Evolutionary conservation across 1,284 basidiomycete genomes (phyloP).

Genomic region (Ustilago bromivora): DNA sequence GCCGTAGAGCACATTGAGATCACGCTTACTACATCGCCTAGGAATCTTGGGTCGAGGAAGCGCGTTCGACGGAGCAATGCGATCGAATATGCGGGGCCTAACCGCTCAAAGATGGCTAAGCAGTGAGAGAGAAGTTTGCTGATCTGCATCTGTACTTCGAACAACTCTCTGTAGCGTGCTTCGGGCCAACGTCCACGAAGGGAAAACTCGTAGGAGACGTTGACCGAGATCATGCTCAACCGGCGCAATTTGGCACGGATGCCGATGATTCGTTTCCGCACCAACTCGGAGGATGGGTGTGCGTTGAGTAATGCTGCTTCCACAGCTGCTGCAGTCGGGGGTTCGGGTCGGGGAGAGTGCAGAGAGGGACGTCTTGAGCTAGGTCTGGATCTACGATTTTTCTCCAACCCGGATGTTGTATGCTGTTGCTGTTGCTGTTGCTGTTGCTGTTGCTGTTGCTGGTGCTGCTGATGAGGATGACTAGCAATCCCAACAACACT

Average conservation of each 20-base stretch:
- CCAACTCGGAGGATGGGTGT: constrained; percentile 36
- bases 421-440: constrained; percentile 1
- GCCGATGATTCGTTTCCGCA: constrained; percentile 56
- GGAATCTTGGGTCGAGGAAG: constrained; percentile 82
- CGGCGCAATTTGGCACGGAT: constrained; percentile 70
- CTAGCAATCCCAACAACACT: constrained; percentile 70
- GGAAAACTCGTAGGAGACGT: constrained; percentile 69
- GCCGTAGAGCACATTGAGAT: constrained; percentile 72
- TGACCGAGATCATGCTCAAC: constrained; percentile 69
- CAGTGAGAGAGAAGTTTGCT: constrained; percentile 74
- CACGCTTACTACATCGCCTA: constrained; percentile 77
- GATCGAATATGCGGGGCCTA: constrained; percentile 63
- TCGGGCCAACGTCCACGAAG: constrained; percentile 65
- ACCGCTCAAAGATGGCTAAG: constrained; percentile 39
- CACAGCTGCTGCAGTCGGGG: not conserved
- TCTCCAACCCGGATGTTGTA: not conserved
- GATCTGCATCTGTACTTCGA: constrained; percentile 54
- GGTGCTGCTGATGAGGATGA: constrained; percentile 27
- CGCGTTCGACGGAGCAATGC: constrained; percentile 82
- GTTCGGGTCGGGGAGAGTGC: constrained; percentile 9
- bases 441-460: constrained; percentile 2
- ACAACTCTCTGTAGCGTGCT: constrained; percentile 58
- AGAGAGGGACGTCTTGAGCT: constrained; percentile 14
- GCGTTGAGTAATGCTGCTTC: constrained; percentile 18
- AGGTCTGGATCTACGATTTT: constrained; percentile 1